These are phyloP conservation scores for Curvularia spicifera DNA, from an alignment of 2,329 filamentous ascomycete species.

Conservation along the genomic window DNA sequence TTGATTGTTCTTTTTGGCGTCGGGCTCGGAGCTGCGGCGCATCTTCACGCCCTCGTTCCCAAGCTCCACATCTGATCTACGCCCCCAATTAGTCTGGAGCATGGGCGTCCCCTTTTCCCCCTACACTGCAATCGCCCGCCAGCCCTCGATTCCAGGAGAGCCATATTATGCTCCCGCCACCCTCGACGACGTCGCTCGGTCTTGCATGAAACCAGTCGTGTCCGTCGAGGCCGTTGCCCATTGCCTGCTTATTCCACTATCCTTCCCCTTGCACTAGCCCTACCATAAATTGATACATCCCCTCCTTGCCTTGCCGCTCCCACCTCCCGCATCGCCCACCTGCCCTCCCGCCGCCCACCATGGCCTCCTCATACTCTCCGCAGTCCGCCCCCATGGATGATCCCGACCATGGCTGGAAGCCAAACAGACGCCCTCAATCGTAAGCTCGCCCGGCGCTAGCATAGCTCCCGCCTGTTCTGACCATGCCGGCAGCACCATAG, in stretches of 20 bases:
- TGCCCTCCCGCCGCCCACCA: slow-evolving; percentile 14
- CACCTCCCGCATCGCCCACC: slow-evolving; percentile 12
- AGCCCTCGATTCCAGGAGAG: slow-evolving; percentile 23
- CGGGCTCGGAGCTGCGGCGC: slow-evolving; percentile 19
- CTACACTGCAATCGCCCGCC: slow-evolving; percentile 25
- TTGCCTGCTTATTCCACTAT: slow-evolving; percentile 7
- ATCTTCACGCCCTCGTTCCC: slow-evolving; percentile 8
- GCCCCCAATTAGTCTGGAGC: slow-evolving; percentile 25
- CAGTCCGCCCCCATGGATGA: slow-evolving; percentile 38
- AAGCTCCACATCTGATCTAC: slow-evolving; percentile 26
- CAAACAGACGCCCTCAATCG: slow-evolving; percentile 82
- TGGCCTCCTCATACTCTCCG: slow-evolving; percentile 22
- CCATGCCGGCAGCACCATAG: slow-evolving; percentile 72
- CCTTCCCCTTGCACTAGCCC: slow-evolving; percentile 12
- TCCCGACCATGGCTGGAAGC: slow-evolving; percentile 79
- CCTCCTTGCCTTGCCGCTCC: slow-evolving; percentile 8
- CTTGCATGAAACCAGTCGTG: slow-evolving; percentile 38
- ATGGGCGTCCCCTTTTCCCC: slow-evolving; percentile 38
- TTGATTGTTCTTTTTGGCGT: slow-evolving; percentile 3
- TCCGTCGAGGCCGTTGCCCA: slow-evolving; percentile 21
- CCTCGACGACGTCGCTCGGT: slow-evolving; percentile 22
- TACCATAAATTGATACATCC: slow-evolving; percentile 12
- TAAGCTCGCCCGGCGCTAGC: slow-evolving; percentile 57
- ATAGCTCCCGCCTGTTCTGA: slow-evolving; percentile 34
- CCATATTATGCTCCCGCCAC: slow-evolving; percentile 38